Evolutionary conservation across 441 rosid species (phyloP), one percentile per base, ranked within the genome.

Genomic region (Kokia cookei): DNA sequence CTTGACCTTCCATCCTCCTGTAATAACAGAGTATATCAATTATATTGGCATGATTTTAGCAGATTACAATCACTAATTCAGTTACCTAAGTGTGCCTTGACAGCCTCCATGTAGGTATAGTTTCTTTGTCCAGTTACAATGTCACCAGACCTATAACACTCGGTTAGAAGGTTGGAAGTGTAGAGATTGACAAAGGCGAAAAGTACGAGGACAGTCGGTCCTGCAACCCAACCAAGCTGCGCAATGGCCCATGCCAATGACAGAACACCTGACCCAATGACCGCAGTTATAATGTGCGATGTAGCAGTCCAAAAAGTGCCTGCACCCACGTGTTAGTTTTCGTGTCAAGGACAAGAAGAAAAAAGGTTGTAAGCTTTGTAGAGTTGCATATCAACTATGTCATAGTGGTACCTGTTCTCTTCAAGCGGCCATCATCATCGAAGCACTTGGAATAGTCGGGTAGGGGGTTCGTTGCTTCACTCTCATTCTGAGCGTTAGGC

Each of bases 161-260:
- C 82, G 3, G 86, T 72, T 4, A 88, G 84, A 77, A 88, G 85
- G 51, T 70, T 73, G 11, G 92, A 80, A 50, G 90, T 85, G 69
- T 81, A 85, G 40, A 82, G 82, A 75, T 86, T 88, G 35, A 86
- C 78, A 0, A 84, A 75, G 63, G 90, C 83, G 72, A 88, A 88
- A 73, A 82, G 79, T 12, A 84, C 22, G 75, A 88, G 45, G 67
- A 79, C 79, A 26, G 78, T 14, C 14, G 78, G 85, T 54, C 92
- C 92, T 15, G 88, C 92, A 22, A 88, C 77, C 90, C 92, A 88
- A 43, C 90, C 92, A 62, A 88, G 84, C 77, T 86, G 92, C 27
- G 82, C 92, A 2, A 88, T 84, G 0, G 92, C 86, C 92, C 90
- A 88, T 67, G 89, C 87, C 61, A 88, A 65, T 19, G 92, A 88